phyloP scores from a whole-genome alignment of 305 asterid genomes.

The Fraxinus angustifolia region DNA sequence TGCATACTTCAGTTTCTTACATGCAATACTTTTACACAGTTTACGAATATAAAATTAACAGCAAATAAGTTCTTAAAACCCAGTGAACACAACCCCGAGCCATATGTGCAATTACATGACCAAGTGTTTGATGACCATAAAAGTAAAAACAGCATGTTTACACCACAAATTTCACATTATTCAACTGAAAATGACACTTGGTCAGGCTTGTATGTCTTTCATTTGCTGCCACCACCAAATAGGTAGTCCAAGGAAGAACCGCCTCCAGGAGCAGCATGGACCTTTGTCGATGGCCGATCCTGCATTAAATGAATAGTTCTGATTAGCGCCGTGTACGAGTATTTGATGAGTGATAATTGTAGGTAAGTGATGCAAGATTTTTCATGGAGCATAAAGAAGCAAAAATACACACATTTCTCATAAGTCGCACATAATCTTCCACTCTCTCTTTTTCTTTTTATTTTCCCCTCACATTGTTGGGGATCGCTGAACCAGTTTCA shows the following conservation, averaged over 20 bases:
- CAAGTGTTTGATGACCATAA: slow-evolving; percentile 21
- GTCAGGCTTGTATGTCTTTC: slow-evolving; percentile 22
- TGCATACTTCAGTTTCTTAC: neutral
- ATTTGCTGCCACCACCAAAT: slow-evolving; percentile 55
- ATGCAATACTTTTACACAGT: neutral
- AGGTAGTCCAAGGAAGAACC: slow-evolving; percentile 63
- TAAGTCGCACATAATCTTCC: neutral
- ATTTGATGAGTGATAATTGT: neutral
- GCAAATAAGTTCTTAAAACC: slow-evolving; percentile 12
- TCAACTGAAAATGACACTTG: slow-evolving; percentile 4
- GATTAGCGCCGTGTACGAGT: neutral
- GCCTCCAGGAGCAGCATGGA: slow-evolving; percentile 74
- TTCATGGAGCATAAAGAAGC: neutral
- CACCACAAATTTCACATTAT: slow-evolving; percentile 10
- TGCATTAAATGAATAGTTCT: slow-evolving; percentile 23
- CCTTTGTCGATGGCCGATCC: slow-evolving; percentile 71
- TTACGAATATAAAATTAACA: neutral
- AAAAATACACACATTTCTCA: neutral
- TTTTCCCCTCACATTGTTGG: neutral
- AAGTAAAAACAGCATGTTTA: slow-evolving; percentile 15
- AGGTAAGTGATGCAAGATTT: neutral
- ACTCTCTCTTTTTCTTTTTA: neutral
- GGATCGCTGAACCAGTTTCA: neutral
- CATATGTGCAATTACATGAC: slow-evolving; percentile 11
- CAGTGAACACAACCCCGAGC: slow-evolving; percentile 19